Evolutionary conservation across 257 asterid genomes (phyloP), one percentile per base, ranked within the genome.

Genomic region (Plantago elongata): DNA sequence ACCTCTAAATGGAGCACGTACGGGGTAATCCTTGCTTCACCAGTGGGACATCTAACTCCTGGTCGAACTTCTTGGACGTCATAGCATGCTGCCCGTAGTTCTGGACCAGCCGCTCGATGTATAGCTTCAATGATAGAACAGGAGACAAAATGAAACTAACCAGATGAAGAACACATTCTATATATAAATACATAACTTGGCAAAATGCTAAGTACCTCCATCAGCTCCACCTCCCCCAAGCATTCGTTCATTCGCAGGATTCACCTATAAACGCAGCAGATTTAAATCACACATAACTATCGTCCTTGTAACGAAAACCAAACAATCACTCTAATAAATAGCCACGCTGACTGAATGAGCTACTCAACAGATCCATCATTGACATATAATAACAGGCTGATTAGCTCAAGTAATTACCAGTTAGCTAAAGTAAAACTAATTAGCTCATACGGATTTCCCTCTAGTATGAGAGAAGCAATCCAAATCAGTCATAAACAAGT

Each of bases 161-260:
- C 62, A 55, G 15, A 44, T 62, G 60, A 49, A 15, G 51, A 48
- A 57, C 45, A 60, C 18, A 12, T 29, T 42, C 46, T 62, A 30
- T 47, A 49, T 60, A 44, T 4, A 64, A 43, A 55, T 66, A 44
- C 61, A 58, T 64, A 27, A 27, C 40, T 52, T 17, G 38, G 38
- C 7, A 52, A 13, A 54, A 13, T 22, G 40, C 8, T 54, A 49
- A 37, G 70, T 71, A 89, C 99, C 99, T 85, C 99, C 97, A 83
- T 87, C 99, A 69, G 96, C 97, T 61, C 95, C 96, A 48, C 88
- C 94, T 47, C 99, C 99, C 52, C 96, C 97, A 52, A 93, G 96
- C 97, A 93, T 93, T 46, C 67, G 66, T 74, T 89, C 88, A 66
- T 93, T 93, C 18, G 97, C 95, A 51, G 99, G 95, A 85, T 89